Base-by-base conservation (phyloP, 2,329 filamentous ascomycete species). In the Drechmeria coniospora region DNA sequence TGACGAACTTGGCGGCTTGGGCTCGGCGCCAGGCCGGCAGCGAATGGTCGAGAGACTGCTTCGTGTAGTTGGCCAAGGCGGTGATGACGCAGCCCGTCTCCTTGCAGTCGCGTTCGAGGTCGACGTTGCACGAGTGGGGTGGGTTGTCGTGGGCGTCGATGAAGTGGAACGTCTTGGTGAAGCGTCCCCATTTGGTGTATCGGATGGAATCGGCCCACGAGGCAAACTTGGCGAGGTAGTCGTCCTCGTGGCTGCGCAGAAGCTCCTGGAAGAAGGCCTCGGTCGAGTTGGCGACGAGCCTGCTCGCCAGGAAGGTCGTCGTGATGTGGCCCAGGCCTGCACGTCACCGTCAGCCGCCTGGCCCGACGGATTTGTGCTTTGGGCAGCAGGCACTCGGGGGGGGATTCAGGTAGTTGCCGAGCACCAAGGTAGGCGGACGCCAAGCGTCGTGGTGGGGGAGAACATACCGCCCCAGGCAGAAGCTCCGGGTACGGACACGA, bases 171-270 rank as follows among this genome's bases (percentile, higher is more conserved):
- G 62, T 63, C 36, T 60, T 66, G 7, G 65, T 70, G 49, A 70
- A 78, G 21, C 59, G 57, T 10, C 69, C 72, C 55, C 67, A 73
- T 46, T 63, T 60, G 6, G 68, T 74, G 52, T 78, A 77, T 15
- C 72, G 62, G 46, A 74, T 61, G 21, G 61, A 71, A 51, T 79
- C 74, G 17, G 74, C 73, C 74, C 74, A 79, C 8, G 69, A 69
- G 3, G 74, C 73, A 3, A 77, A 63, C 31, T 60, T 60, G 26
- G 72, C 71, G 15, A 79, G 59, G 42, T 75, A 76, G 40, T 70
- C 61, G 30, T 54, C 49, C 2, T 63, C 63, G 20, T 62, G 45
- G 45, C 65, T 68, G 36, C 59, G 50, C 23, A 79, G 57, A 27
- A 78, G 54, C 4, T 51, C 44, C 43, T 77, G 63, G 42, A 78